Evolutionary conservation across 345 rosid genomes (phyloP), one percentile per base, ranked within the genome.

Genomic region (Microcos paniculata): DNA sequence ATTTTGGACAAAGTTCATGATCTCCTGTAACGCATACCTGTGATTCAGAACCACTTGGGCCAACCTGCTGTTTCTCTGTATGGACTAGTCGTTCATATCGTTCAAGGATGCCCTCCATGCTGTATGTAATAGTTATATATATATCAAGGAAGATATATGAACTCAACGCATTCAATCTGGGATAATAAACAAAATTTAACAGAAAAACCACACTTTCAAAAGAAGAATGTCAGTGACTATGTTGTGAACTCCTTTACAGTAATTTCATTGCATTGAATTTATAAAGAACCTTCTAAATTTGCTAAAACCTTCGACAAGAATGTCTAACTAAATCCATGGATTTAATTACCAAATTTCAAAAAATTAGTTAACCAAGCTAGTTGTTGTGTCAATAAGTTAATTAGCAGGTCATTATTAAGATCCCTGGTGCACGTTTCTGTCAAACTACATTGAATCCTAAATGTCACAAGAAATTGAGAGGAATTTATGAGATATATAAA

Each of bases 41-140:
- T 31, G 72, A 40, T 24, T 77, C 80, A 57, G 79, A 61, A 68
- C 43, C 80, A 65, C 76, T 66, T 57, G 87, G 68, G 12, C 72
- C 68, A 62, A 74, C 64, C 10, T 87, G 86, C 10, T 87, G 86
- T 58, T 78, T 80, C 49, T 88, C 90, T 24, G 82, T 79, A 76
- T 68, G 79, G 4, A 84, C 75, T 49, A 74, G 51, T 70, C 87
- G 87, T 80, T 94, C 94, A 28, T 94, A 92, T 65, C 91, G 90
- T 77, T 89, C 92, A 21, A 94, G 76, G 80, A 90, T 89, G 26
- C 77, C 83, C 75, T 92, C 98, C 91, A 92, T 88, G 80, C 98
- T 94, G 86, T 71, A 63, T 35, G 73, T 57, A 24, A 31, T 7
- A 51, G 55, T 6, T 9, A 31, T n/a, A 59, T 14, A 18, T 68